Percentiles rank a stretch among this genome's conserved stretches.
phyloP scores from a whole-genome alignment of 352 stramenopile species.

The Phytophthora lateralis region DNA sequence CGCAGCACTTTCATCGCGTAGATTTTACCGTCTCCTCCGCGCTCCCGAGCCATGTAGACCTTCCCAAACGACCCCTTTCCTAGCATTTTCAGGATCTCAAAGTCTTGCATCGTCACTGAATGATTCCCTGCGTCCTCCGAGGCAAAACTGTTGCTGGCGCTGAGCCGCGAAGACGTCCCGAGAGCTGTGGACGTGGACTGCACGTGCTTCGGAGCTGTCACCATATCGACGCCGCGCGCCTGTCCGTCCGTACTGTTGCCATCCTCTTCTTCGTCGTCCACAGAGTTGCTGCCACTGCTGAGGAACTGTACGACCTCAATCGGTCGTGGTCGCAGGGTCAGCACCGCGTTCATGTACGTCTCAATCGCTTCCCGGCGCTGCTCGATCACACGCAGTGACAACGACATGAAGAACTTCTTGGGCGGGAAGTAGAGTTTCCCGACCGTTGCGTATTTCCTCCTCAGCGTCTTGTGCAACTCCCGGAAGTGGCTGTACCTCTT shows the following conservation, averaged over 20 bases:
- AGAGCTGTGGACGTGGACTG: constrained; percentile 37
- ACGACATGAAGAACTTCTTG: constrained; percentile 88
- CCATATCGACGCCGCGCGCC: constrained; percentile 30
- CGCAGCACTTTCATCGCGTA: constrained; percentile 90
- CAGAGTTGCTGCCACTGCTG: constrained; percentile 38
- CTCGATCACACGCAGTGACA: constrained; percentile 89
- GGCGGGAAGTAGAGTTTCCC: constrained; percentile 85
- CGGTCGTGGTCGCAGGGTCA: constrained; percentile 71
- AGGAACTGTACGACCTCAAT: constrained; percentile 77
- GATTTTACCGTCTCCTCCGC: constrained; percentile 64
- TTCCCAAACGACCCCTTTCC: constrained; percentile 97
- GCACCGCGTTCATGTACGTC: constrained; percentile 82
- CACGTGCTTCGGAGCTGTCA: constrained; percentile 32
- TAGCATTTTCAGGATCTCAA: constrained; percentile 98
- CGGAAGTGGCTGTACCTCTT: constrained; percentile 88
- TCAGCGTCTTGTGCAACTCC: constrained; percentile 80
- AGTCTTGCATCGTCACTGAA: constrained; percentile 83
- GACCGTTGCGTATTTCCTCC: constrained; percentile 80
- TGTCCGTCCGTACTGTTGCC: constrained; percentile 52
- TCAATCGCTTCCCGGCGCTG: constrained; percentile 83
- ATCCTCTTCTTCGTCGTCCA: constrained; percentile 68
- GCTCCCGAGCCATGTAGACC: constrained; percentile 96
- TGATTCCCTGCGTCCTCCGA: constrained; percentile 31
- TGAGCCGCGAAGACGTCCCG: constrained; percentile 26
- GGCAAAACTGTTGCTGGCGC: constrained; percentile 27